These are phyloP conservation scores for Claviceps arundinis DNA, from an alignment of 2,329 filamentous ascomycete species.

Conservation along the genomic window DNA sequence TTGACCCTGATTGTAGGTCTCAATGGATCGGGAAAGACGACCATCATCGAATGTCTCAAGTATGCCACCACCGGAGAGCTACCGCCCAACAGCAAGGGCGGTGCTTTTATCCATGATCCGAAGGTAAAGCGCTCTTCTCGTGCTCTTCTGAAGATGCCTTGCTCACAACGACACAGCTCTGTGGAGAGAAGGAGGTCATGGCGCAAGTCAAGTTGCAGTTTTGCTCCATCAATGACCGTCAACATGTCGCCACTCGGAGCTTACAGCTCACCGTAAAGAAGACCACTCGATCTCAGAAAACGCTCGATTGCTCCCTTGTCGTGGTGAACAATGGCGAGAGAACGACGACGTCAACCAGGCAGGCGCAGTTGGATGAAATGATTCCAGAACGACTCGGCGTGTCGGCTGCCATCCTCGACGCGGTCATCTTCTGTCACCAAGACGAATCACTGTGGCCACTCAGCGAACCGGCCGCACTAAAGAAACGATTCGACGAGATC, in stretches of 20 bases:
- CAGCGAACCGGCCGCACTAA: slow-evolving; percentile 72
- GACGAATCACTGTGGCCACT: slow-evolving; percentile 96
- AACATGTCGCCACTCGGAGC: slow-evolving; percentile 72
- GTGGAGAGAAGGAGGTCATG: slow-evolving; percentile 74
- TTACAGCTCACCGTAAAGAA: slow-evolving; percentile 83
- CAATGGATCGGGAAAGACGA: slow-evolving; percentile 97
- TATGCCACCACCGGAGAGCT: slow-evolving; percentile 93
- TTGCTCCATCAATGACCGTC: slow-evolving; percentile 60
- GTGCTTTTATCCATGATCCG: slow-evolving; percentile 95
- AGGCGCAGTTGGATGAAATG: slow-evolving; percentile 68
- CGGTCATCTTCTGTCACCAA: slow-evolving; percentile 97
- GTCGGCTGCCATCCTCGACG: slow-evolving; percentile 77
- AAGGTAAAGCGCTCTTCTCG: slow-evolving; percentile 38
- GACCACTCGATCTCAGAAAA: slow-evolving; percentile 60
- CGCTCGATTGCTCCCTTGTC: slow-evolving; percentile 66
- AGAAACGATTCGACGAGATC: slow-evolving; percentile 94
- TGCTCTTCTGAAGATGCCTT: neutral
- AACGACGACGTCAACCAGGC: slow-evolving; percentile 63
- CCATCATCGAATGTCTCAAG: slow-evolving; percentile 96
- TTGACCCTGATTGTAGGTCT: slow-evolving; percentile 93
- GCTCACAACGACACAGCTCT: slow-evolving; percentile 35
- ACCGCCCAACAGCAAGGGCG: slow-evolving; percentile 79
- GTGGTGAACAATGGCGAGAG: slow-evolving; percentile 71
- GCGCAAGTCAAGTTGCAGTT: slow-evolving; percentile 90
- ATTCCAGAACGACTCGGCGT: slow-evolving; percentile 83